Evolutionary conservation across 2,329 filamentous ascomycete genomes (phyloP), one percentile per base, ranked within the genome.

Genomic region (Cercospora nicotianae): DNA sequence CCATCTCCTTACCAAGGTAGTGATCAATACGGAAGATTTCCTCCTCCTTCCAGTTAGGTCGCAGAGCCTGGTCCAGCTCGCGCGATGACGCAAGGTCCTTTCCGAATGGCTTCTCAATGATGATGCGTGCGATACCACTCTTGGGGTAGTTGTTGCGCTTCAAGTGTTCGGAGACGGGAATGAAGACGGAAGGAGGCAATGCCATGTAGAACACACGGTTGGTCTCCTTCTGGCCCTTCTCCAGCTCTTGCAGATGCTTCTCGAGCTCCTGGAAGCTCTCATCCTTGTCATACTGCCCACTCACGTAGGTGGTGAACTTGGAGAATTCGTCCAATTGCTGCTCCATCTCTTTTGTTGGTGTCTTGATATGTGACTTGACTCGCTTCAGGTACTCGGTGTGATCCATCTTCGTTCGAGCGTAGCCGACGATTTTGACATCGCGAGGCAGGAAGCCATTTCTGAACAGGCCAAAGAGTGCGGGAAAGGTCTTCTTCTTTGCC

Each of bases 401-500:
- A 84, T 98, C 94, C 95, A 99, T 99, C 87, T 97, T 97, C 76
- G 95, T 99, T 80, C 95, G 90, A 77, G 95, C 95, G 92, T 99
- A 99, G 85, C 95, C 95, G 77, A 99, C 89, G 80, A 99, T 97
- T 82, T 90, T 92, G 83, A 97, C 93, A 82, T 96, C 93, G 83
- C 96, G 96, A 76, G 83, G 95, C 62, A 99, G 91, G 85, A 98
- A 99, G 83, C 97, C 94, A 86, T 99, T 99, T 80, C 95, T 93
- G 85, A 94, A 97, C 78, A 99, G 89, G 75, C 95, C 95, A 80
- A 99, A 99, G 66, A 99, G 89, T 69, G 95, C 95, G 73, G 95
- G 95, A 84, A 96, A 99, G 57, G 95, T 99, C 90, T 99, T 99
- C 90, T 99, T 99, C 88, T 99, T 99, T 62, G 95, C 95, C 74